Evolutionary conservation across 768 basidiomycete genomes (phyloP), one percentile per base, ranked within the genome.

Genomic region (Amanita fuliginea): DNA sequence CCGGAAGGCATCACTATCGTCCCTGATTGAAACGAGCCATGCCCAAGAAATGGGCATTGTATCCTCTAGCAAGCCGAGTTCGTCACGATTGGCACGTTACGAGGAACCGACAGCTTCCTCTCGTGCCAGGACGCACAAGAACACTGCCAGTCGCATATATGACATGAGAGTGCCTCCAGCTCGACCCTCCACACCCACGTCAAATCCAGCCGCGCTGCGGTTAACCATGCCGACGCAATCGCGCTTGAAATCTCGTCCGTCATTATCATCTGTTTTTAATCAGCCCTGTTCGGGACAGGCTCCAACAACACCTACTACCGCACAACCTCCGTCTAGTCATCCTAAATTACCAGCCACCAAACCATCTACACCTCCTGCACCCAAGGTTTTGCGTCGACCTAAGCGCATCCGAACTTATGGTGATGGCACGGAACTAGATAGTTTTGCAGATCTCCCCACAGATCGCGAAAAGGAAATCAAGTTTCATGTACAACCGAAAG

Each of bases 391-490:
- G 21, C 78, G 82, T 47, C 73, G 80, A 56, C 88, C 88, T 10
- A 92, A 90, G 65, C 83, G 86, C 34, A 75, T 74, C 53, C 73
- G 79, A 46, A 77, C 77, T 11, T 92, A 83, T 58, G 88, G 88
- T 4, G 86, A 91, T 59, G 93, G 93, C 11, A 92, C 89, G 8
- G 93, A 95, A 62, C 68, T 96, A 46, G 93, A 96, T 58, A 80
- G 64, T 3, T 76, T 96, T 51, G 93, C 94, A 22, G 93, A 96
- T 62, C 74, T 95, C 36, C 82, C 81, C 6, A 87, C 89, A 8
- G 86, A 93, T 59, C 74, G 86, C 42, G 89, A 92, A 44, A 83
- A 86, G 58, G 86, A 90, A 64, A 74, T 77, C 46, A 76, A 70
- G 36, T 92, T 74, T 61, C 80, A 79, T 49, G 81, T 91, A 8